Base-by-base conservation (phyloP, 352 stramenopile species). In the Phytopythium mirpurense region DNA sequence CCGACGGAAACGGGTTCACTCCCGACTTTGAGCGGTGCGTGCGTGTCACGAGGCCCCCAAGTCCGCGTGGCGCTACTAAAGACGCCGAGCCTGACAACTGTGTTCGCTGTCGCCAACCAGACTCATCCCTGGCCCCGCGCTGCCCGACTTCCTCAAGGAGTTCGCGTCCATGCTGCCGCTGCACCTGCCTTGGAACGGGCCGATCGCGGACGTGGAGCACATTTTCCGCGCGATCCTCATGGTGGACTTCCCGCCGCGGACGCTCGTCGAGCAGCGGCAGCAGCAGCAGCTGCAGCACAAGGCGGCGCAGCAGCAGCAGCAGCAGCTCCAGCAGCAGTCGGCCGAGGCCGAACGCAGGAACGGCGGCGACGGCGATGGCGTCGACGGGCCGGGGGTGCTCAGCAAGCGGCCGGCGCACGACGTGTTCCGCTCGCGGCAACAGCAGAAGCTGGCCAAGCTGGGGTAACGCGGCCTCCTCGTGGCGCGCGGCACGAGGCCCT, bases 111-210 rank as follows among this genome's bases (percentile, higher is more conserved):
- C 9, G 44, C 2, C 9, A 10, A 56, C 26, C 35, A 89, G 79
- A 56, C 66, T 83, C 49, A 79, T 91, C 48, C 78, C 81, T 15
- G 83, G 83, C 38, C 82, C 84, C 36, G 81, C 84, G 8, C 45
- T 95, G 18, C 84, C 84, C n/a, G 76, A 92, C 34, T 95, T 92
- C 52, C 60, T 95, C 34, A 91, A 92, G 52, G 77, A 88, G 38
- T 95, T 93, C 65, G 84, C 84, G 11, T 56, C 63, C 24, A 88
- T 93, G 79, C 54, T 95, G 44, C 84, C 84, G 18, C 62, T 95
- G 21, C 78, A 82, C 45, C 51, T 91, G 34, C 74, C 82, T n/a
- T 95, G 84, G 84, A 93, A 95, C 47, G 84, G 84, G 16, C 84
- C 84, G 18, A 88, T 95, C 43, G 84, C 84, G 14, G 84, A 95